Evolutionary conservation across 1,284 basidiomycete genomes (phyloP), one percentile per base, ranked within the genome.

Genomic region (Bjerkandera adusta): DNA sequence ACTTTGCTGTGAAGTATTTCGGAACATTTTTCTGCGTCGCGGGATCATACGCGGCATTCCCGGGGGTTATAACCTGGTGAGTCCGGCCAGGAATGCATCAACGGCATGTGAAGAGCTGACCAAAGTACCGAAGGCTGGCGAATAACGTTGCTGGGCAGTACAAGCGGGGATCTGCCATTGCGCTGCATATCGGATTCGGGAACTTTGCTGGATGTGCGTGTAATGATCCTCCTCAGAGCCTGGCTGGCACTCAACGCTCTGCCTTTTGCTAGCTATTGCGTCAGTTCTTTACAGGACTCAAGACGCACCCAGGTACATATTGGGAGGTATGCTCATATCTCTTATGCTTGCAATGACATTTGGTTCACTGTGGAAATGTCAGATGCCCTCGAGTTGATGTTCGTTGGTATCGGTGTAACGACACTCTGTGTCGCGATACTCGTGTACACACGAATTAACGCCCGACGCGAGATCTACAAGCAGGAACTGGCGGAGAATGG

Each of bases 21-120:
- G 83, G 82, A 1, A 81, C 76, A 0, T 87, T 79, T 68, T 72
- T 82, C 45, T 73, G 75, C 39, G 81, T 83, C 12, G 68, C 69
- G 0, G 84, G 84, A n/a, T 68, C 70, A 32, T 86, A 86, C 52
- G 73, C 75, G 1, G 69, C 73, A 0, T 76, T 83, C 59, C 84
- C 84, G 1, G 81, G 79, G 11, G 65, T 83, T 4, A 71, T 85
- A 5, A 72, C 81, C 16, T 89, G 85, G 85, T 84, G 46, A 3
- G 72, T 56, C n/a, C n/a, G n/a, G n/a, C n/a, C n/a, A n/a, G n/a
- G n/a, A n/a, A n/a, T n/a, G n/a, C n/a, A n/a, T n/a, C n/a, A n/a
- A n/a, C n/a, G n/a, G n/a, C n/a, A n/a, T n/a, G n/a, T n/a, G n/a
- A n/a, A n/a, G n/a, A n/a, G n/a, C 13, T 18, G 30, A 8, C 18